Percentiles rank a stretch among this genome's conserved stretches.
These are phyloP conservation scores for Tulasnella sp. DNA, from an alignment of 768 basidiomycete genomes.

Conservation along the genomic window DNA sequence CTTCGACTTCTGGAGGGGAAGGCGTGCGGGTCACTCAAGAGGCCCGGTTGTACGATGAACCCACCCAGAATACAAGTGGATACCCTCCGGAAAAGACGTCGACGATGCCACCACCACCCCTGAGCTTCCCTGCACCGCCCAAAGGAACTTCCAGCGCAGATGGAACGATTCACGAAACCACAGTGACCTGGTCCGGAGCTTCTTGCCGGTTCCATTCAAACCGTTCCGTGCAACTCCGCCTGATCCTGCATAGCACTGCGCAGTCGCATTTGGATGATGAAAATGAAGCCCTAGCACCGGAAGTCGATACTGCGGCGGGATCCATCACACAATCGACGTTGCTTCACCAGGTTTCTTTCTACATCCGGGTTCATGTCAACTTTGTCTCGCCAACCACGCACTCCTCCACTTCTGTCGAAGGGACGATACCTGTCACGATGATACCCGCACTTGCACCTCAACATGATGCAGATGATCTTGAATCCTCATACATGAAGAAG, in stretches of 20 bases:
- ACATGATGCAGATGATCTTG: slow-evolving; percentile 41
- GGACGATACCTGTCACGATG: slow-evolving; percentile 52
- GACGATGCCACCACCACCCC: slow-evolving; percentile 6
- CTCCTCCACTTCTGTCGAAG: slow-evolving; percentile 22
- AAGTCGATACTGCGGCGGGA: slow-evolving; percentile 36
- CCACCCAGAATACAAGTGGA: background rate
- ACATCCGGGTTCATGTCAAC: slow-evolving; percentile 56
- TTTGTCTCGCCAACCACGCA: slow-evolving; percentile 51
- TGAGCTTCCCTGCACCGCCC: background rate
- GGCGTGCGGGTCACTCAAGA: background rate
- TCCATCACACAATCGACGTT: slow-evolving; percentile 72
- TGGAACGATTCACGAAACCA: slow-evolving; percentile 29
- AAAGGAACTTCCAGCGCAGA: slow-evolving; percentile 28
- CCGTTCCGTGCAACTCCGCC: slow-evolving; percentile 59
- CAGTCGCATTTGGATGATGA: slow-evolving; percentile 33
- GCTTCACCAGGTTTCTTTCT: slow-evolving; percentile 71
- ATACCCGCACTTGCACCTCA: slow-evolving; percentile 67
- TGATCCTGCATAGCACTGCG: slow-evolving; percentile 51
- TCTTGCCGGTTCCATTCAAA: slow-evolving; percentile 80
- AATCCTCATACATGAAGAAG: slow-evolving; percentile 74
- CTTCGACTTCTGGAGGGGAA: background rate
- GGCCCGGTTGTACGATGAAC: background rate
- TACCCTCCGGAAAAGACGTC: background rate
- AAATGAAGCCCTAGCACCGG: slow-evolving; percentile 33
- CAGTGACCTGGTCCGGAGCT: slow-evolving; percentile 77